Base-by-base conservation (phyloP, 768 basidiomycete species). In the Suillus variegatus region DNA sequence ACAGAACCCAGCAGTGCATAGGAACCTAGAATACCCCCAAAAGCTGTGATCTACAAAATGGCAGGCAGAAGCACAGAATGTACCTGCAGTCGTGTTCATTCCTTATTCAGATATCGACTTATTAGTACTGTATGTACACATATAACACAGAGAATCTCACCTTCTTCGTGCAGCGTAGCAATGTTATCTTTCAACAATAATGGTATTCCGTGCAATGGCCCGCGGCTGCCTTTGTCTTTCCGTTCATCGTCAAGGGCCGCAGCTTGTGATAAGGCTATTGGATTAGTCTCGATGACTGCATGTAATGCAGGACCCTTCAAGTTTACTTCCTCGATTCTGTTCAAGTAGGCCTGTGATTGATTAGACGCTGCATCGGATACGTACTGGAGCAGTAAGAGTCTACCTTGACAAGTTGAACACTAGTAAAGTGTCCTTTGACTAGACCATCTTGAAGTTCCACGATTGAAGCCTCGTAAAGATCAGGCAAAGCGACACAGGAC, bases 271-370 rank as follows among this genome's bases (percentile, higher is more conserved):
- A 89, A 76, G 3, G 88, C 87, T 9, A 79, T 80, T 0, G 84
- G 80, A 56, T 86, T 90, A 3, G 77, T 76, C 63, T 90, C 89
- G 20, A 88, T 75, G 6, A 90, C 81, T 0, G 88, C 88, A 12
- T 81, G 84, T 10, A 91, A 75, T 55, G 74, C 75, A 14, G 87
- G 84, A 2, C 88, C 88, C 64, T 85, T 77, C n/a, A 84, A 69
- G 69, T 90, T 90, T n/a, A 91, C 89, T 70, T 90, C 85, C 5
- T 88, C 85, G 35, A 90, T 89, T 3, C 89, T 81, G 14, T 84
- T 83, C 67, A 90, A 79, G 72, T 90, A 90, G 3, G 87, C 87
- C 88, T 90, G 22, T 9, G 2, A 25, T 9, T 18, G 57, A 25
- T 25, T 41, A 25, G 5, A 18, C 16, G 28, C n/a, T 40, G 22